Percentiles rank a stretch among this genome's conserved stretches.
Evolutionary conservation across 495 filamentous ascomycete genomes (phyloP).

Genomic region (Xylaria intraflava): DNA sequence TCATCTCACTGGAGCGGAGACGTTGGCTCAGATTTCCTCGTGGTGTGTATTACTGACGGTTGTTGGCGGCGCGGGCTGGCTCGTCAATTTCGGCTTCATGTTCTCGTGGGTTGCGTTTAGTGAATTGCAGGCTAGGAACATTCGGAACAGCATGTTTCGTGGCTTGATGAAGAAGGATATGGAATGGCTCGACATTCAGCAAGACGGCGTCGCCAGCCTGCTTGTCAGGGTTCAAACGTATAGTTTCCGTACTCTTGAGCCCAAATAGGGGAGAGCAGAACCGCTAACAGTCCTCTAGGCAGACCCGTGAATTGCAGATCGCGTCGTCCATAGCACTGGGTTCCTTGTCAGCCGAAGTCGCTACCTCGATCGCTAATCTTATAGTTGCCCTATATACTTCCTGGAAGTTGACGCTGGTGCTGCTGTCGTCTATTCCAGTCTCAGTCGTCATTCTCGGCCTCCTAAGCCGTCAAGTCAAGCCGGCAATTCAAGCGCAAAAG

Average conservation of each 20-base stretch:
- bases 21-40: conserved; percentile 49
- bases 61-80: conserved; percentile 57
- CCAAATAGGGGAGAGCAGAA: neutral
- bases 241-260: conserved; percentile 17
- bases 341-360: conserved; percentile 53
- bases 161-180: conserved; percentile 65
- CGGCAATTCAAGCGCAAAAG: conserved; percentile 63
- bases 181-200: conserved; percentile 72
- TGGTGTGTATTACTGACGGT: conserved; percentile 53
- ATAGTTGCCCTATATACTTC: conserved; percentile 67
- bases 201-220: conserved; percentile 65
- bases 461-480: conserved; percentile 54
- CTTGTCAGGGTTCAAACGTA: conserved; percentile 70
- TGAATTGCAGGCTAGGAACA: conserved; percentile 67
- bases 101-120: conserved; percentile 67
- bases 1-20: conserved; percentile 37
- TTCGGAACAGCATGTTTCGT: conserved; percentile 57
- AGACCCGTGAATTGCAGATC: conserved; percentile 75
- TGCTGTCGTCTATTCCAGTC: conserved; percentile 67
- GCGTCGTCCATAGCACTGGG: conserved; percentile 75
- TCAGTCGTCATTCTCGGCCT: conserved; percentile 52
- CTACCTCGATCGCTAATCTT: conserved; percentile 56
- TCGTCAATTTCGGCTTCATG: conserved; percentile 59
- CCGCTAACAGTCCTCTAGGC: conserved; percentile 42
- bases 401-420: conserved; percentile 81